Percentiles rank a stretch among this genome's conserved stretches.
Conservation (phyloP, 208 protist species). For the Tritrichomonas musculus region DNA sequence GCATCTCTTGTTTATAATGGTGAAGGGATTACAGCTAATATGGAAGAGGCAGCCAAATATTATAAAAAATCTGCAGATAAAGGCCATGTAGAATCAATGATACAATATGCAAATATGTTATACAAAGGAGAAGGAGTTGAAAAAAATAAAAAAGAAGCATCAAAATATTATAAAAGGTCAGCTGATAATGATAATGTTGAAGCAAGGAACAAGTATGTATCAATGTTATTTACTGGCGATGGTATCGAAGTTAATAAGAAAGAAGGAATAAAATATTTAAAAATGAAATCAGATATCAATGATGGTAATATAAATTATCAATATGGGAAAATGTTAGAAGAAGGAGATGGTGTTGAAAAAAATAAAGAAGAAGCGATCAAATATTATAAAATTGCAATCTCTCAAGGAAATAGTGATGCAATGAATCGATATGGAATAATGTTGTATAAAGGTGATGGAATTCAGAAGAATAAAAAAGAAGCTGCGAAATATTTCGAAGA, state of each 20-base stretch:
- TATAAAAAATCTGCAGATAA: background rate
- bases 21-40: background rate
- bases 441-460: background rate
- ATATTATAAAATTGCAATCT: background rate
- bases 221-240: background rate
- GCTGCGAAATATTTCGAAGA: background rate
- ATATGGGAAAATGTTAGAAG: background rate
- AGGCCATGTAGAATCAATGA: background rate
- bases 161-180: background rate
- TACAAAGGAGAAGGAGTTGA: background rate
- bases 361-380: background rate
- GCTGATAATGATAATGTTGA: background rate
- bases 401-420: background rate
- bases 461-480: background rate
- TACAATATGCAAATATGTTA: background rate
- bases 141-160: background rate
- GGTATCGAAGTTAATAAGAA: background rate
- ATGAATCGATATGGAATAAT: background rate
- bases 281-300: too few relatives aligned
- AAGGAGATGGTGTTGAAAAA: background rate
- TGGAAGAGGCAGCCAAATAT: background rate
- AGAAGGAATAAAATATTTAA: slow-evolving; percentile 12
- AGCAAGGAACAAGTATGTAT: background rate
- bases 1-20: background rate
- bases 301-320: background rate